Evolutionary conservation across 805 yeast species (phyloP), one percentile per base, ranked within the genome.

Genomic region (Cyberlindnera amylophila): DNA sequence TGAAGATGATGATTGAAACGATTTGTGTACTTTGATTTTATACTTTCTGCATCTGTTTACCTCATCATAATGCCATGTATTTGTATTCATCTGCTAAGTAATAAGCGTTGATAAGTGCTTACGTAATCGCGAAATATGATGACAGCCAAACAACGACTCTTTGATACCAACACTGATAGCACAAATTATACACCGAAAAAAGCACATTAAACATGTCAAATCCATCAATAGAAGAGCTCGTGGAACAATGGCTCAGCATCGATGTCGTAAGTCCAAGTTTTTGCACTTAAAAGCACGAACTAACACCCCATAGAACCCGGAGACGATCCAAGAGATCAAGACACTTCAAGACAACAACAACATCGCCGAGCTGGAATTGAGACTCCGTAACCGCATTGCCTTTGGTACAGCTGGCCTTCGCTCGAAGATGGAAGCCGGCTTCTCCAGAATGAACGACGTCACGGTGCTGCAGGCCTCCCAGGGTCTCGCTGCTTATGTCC

Each of bases 321-420:
- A 50, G 30, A 78, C 95, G 2, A 66, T 81, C 35, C 47, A 66
- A 4, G 85, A 86, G 57, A 79, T 87, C 30, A 46, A 57, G 15
- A 53, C 59, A 1, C 68, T 86, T 6, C 68, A 70, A 12, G 55
- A 57, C 1, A 45, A 49, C 0, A 51, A 62, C 3, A 57, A 78
- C 45, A 63, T 65, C 52, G 62, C 55, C 0, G 77, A 67, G 39
- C 66, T 88, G 30, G 76, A 74, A 34, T 57, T 58, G 30, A 69
- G 84, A 38, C 67, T 88, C 24, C 56, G 74, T 34, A 52, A 56
- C n/a, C 64, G 96, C 40, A 82, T 90, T 21, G 67, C 79, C 11
- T 91, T 91, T 63, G 98, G 98, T 0, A 91, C 98, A 0, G 96
- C 98, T 3, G 98, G 97, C 0, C 74, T 93, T 36, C 70, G 99